Percentiles rank a stretch among this genome's conserved stretches.
These are phyloP conservation scores for Ganoderma sinense DNA, from an alignment of 1,284 basidiomycete species.

Conservation along the genomic window DNA sequence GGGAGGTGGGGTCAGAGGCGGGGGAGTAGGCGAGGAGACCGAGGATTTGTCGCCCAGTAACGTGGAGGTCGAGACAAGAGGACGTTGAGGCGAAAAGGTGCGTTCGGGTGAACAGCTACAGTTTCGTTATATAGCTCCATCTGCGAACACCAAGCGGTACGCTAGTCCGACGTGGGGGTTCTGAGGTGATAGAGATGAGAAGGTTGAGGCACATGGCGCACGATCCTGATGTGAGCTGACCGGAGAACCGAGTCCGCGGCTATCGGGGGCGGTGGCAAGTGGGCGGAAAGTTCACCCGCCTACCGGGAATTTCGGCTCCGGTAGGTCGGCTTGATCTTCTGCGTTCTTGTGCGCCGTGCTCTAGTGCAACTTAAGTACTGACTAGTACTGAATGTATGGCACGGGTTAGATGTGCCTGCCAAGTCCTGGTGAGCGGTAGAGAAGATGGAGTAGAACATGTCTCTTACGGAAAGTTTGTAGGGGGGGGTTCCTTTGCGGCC, in stretches of 20 bases:
- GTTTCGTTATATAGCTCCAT: conserved; percentile 8
- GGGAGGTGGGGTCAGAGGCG: background rate
- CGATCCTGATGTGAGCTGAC: background rate
- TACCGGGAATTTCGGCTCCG: background rate
- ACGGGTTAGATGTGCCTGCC: background rate
- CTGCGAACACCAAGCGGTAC: background rate
- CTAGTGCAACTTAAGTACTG: too few relatives aligned
- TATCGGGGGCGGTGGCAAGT: background rate
- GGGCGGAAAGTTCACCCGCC: background rate
- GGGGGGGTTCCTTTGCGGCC: background rate
- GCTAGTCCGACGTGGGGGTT: background rate
- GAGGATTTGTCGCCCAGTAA: background rate
- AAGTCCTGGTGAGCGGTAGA: background rate
- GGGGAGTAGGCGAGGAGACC: too few relatives aligned
- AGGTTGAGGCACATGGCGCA: conserved; percentile 7
- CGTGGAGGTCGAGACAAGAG: conserved; percentile 3
- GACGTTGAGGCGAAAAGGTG: conserved; percentile 6
- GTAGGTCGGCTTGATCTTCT: background rate
- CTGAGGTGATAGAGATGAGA: background rate
- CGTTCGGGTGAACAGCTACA: background rate
- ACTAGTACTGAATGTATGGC: too few relatives aligned
- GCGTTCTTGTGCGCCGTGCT: background rate
- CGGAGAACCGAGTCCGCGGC: background rate
- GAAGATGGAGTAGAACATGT: background rate
- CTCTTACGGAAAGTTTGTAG: background rate